A percentile compares a stretch with the other conserved stretches of the same genome.
phyloP scores from a whole-genome alignment of 257 asterid genomes.

The Capsicum pubescens region DNA sequence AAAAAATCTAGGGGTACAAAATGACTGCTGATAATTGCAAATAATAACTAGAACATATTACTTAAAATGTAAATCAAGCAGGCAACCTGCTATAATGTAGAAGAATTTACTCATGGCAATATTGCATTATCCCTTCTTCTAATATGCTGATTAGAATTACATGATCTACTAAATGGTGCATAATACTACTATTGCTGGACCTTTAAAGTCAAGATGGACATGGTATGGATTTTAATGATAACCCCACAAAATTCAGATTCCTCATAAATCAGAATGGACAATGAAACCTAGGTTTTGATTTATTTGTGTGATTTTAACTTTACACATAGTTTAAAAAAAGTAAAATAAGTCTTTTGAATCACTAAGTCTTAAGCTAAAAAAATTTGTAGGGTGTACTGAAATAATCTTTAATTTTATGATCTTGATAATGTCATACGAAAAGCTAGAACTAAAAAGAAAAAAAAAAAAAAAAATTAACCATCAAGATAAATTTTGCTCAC shows the following conservation, averaged over 20 bases:
- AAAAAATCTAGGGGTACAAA: no score
- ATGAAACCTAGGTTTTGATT: background rate
- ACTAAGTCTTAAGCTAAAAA: no score
- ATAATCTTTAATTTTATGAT: no score
- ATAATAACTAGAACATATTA: background rate
- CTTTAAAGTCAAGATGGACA: background rate
- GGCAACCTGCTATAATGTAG: background rate
- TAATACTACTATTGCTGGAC: background rate
- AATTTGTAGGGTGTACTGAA: no score
- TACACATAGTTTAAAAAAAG: no score
- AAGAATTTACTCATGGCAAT: background rate
- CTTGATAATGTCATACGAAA: no score
- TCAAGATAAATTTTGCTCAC: no score
- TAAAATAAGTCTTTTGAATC: no score
- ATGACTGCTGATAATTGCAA: background rate
- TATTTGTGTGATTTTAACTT: no score
- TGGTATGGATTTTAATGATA: background rate
- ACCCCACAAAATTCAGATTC: background rate
- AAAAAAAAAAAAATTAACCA: no score
- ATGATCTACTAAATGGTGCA: background rate
- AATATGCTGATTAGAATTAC: background rate
- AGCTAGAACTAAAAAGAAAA: no score
- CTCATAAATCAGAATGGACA: background rate
- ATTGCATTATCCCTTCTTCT: background rate
- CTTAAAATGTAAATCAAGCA: background rate